phyloP scores from a whole-genome alignment of 1,284 basidiomycete species.

The Pascua guehoae region DNA sequence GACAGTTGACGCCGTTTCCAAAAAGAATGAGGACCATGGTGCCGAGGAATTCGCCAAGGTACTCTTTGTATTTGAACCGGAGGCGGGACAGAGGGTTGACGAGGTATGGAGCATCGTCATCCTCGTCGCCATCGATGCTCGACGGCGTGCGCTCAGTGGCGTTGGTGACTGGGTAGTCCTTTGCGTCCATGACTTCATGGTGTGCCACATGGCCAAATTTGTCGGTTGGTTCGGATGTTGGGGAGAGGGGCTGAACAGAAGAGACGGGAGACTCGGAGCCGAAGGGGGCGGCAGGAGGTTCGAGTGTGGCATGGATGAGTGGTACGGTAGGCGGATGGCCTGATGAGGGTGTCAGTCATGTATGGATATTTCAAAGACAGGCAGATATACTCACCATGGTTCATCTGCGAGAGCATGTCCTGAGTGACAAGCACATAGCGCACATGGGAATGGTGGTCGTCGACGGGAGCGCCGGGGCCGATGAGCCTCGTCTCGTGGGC shows the following conservation, averaged over 20 bases:
- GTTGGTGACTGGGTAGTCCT: too few species aligned
- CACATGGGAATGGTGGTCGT: not conserved
- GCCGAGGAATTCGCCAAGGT: constrained; percentile 15
- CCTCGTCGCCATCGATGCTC: not conserved
- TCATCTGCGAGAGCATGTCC: constrained; percentile 10
- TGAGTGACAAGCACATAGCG: constrained; percentile 13
- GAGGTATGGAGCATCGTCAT: not conserved
- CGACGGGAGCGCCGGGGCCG: not conserved
- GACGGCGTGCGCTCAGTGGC: not conserved
- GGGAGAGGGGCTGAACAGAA: too few species aligned
- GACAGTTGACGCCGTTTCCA: constrained; percentile 18
- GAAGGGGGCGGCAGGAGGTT: too few species aligned
- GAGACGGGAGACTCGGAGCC: too few species aligned
- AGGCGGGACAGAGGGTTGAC: constrained; percentile 6
- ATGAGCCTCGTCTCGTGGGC: not conserved
- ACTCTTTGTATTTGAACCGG: constrained; percentile 5
- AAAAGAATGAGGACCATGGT: constrained; percentile 19
- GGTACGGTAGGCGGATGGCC: too few species aligned
- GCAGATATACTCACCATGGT: constrained; percentile 1
- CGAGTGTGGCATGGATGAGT: too few species aligned
- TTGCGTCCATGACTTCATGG: too few species aligned
- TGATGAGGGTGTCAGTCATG: too few species aligned
- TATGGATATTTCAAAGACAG: too few species aligned
- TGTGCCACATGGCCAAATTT: too few species aligned
- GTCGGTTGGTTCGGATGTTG: too few species aligned